phyloP scores from a whole-genome alignment of 2,329 filamentous ascomycete genomes.

The Microascus cirrosus region DNA sequence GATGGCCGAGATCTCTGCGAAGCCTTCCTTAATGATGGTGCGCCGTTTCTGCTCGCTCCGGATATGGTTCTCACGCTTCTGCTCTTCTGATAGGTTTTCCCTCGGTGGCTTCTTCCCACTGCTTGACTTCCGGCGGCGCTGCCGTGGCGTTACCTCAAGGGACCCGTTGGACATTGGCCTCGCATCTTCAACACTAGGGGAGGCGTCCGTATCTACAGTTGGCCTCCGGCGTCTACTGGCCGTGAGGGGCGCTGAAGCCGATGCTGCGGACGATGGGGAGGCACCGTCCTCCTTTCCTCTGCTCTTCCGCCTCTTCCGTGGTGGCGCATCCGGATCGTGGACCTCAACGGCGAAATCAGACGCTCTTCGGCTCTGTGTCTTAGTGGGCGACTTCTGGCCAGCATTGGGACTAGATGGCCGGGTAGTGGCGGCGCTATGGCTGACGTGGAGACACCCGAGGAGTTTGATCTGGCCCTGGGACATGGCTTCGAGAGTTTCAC shows the following conservation, averaged over 20 bases:
- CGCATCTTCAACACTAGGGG: neutral
- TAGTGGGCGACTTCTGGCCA: neutral
- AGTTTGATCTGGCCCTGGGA: slow-evolving; percentile 43
- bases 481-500: slow-evolving; percentile 47
- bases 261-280: neutral
- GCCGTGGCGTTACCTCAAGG: slow-evolving; percentile 17
- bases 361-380: neutral
- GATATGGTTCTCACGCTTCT: slow-evolving; percentile 81
- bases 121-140: slow-evolving; percentile 37
- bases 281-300: slow-evolving; percentile 16
- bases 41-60: slow-evolving; percentile 78
- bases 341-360: neutral
- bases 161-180: neutral
- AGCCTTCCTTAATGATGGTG: slow-evolving; percentile 71
- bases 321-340: slow-evolving; percentile 22
- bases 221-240: neutral
- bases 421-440: slow-evolving; percentile 47
- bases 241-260: neutral
- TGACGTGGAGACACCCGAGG: slow-evolving; percentile 45
- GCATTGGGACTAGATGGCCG: slow-evolving; percentile 41
- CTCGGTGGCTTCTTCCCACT: slow-evolving; percentile 33
- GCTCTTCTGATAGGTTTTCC: slow-evolving; percentile 68
- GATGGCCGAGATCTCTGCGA: slow-evolving; percentile 65
- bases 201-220: neutral
- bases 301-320: slow-evolving; percentile 44